A percentile compares a stretch with the other conserved stretches of the same genome.
Evolutionary conservation across 257 asterid genomes (phyloP).

Genomic region (Forsythia suspensa): DNA sequence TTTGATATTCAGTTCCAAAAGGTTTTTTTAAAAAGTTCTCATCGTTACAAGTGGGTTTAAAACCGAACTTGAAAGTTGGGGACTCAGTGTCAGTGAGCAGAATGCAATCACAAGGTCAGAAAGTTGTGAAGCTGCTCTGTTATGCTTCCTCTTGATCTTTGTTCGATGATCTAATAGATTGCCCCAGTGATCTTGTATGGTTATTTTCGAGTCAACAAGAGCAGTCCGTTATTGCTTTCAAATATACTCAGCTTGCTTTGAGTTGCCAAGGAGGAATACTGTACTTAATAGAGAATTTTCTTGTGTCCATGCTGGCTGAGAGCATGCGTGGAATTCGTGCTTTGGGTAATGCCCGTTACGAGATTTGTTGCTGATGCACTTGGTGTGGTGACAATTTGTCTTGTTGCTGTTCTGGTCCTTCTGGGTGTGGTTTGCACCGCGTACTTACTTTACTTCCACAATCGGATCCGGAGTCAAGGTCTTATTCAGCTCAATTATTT

Average conservation of each 20-base stretch:
- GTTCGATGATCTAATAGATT: constrained; percentile 6
- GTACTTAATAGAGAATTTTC: constrained; percentile 27
- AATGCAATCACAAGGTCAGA: background rate
- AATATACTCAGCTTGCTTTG: constrained; percentile 13
- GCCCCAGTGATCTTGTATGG: constrained; percentile 21
- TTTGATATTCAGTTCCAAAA: constrained; percentile 2
- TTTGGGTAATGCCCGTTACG: constrained; percentile 90
- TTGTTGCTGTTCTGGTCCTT: constrained; percentile 64
- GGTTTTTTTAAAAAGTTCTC: background rate
- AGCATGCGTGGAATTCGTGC: constrained; percentile 84
- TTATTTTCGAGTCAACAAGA: constrained; percentile 31
- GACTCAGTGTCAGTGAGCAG: background rate
- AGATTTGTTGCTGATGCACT: constrained; percentile 86
- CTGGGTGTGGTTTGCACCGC: constrained; percentile 57
- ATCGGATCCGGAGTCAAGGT: constrained; percentile 45
- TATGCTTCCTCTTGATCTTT: background rate
- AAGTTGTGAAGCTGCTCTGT: constrained; percentile 4
- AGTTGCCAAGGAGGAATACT: constrained; percentile 26
- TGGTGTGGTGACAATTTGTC: constrained; percentile 74
- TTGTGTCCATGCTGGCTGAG: constrained; percentile 69
- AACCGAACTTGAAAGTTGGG: background rate
- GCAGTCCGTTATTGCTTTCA: constrained; percentile 1
- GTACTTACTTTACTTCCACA: constrained; percentile 61
- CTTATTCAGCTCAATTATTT: constrained; percentile 59
- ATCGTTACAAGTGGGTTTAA: background rate